Evolutionary conservation across 768 basidiomycete genomes (phyloP), one percentile per base, ranked within the genome.

Genomic region (Tulasnella sp.): DNA sequence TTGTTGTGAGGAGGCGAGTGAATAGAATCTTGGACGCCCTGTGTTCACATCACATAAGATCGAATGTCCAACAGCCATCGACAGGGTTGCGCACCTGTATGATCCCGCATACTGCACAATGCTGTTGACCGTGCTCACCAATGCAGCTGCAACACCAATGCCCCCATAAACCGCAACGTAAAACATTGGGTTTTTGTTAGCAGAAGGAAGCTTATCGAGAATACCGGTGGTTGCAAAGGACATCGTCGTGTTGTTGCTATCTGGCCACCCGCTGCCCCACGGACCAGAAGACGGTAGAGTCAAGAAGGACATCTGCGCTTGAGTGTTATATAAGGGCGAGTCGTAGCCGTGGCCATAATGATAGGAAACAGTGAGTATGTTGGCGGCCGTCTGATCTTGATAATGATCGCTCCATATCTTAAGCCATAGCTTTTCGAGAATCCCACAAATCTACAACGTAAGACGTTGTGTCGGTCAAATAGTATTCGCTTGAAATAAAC

Each of bases 371-470:
- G 34, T 38, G 15, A 38, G 5, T 5, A 38, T 5, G 15, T 38
- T 38, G 7, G 7, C 34, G 7, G 15, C 5, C 7, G 15, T 15
- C 34, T 38, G n/a, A n/a, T 19, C 38, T 17, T 50, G 53, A 62
- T 84, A 84, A 1, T 81, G 83, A 61, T 81, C 77, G 9, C 84
- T 84, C 86, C 86, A 89, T 46, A 84, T 80, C 62, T 69, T 72
- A 49, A 73, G 68, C 72, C 72, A 74, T 46, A 61, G 52, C 55
- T 67, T 65, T 17, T 64, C 61, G 21, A 48, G 29, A 46, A 67
- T 52, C 7, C 62, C 66, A 43, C 53, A 53, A 1, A 58, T 12
- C 57, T 66, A 60, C n/a, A 44, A 11, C 17, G 76, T 3, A 45
- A 15, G 34, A 38, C 34, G 15, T 38, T 15, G 15, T 38, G 5